phyloP scores from a whole-genome alignment of 2,329 filamentous ascomycete genomes.

The Metarhizium rileyi region DNA sequence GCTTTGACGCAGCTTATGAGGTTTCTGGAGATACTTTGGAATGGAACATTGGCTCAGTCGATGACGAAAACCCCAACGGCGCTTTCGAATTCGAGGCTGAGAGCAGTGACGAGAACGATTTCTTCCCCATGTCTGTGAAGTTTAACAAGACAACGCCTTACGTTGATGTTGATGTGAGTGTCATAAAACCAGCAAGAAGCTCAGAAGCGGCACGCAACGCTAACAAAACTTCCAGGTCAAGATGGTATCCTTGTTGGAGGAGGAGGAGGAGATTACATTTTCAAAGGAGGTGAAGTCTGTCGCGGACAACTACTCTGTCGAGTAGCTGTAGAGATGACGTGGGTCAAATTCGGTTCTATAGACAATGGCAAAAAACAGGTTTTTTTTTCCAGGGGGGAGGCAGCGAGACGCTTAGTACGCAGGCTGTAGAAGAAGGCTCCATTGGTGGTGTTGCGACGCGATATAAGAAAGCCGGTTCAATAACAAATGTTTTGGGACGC shows the following conservation, averaged over 20 bases:
- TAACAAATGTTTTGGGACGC: neutral
- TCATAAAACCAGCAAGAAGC: neutral
- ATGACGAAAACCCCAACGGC: constrained; percentile 71
- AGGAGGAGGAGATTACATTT: constrained; percentile 71
- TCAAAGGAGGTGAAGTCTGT: constrained; percentile 72
- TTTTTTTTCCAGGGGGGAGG: neutral
- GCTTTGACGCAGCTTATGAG: constrained; percentile 90
- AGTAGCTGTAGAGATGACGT: constrained; percentile 35
- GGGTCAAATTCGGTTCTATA: neutral
- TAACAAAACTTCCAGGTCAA: constrained; percentile 39
- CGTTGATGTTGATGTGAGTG: constrained; percentile 85
- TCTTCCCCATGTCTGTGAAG: constrained; percentile 92
- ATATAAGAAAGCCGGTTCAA: neutral
- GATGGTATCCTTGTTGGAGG: constrained; percentile 60
- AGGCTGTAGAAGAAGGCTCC: neutral
- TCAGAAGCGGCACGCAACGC: constrained; percentile 6
- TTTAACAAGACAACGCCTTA: constrained; percentile 83
- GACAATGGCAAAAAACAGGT: neutral
- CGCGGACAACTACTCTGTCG: constrained; percentile 67
- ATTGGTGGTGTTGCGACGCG: neutral
- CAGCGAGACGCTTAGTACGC: constrained; percentile 7
- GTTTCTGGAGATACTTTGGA: constrained; percentile 87
- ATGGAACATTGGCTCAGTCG: constrained; percentile 83
- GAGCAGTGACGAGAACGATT: constrained; percentile 80
- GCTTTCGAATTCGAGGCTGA: constrained; percentile 94